phyloP scores from a whole-genome alignment of 257 asterid species.

The Oldenlandia corymbosa region DNA sequence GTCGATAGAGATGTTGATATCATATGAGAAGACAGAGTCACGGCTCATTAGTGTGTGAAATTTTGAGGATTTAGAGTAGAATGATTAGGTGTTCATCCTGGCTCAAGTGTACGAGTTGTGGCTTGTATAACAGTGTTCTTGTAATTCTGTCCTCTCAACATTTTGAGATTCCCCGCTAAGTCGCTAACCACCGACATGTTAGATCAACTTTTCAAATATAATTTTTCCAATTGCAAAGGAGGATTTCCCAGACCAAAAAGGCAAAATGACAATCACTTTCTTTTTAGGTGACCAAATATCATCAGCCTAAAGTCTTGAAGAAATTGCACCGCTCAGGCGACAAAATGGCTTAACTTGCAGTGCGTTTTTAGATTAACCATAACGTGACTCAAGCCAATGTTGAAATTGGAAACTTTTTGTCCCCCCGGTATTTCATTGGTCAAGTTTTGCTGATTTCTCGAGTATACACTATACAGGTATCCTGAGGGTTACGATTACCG shows the following conservation, averaged over 20 bases:
- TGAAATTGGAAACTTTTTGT: too few species aligned
- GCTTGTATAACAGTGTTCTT: background rate
- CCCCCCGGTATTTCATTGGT: background rate
- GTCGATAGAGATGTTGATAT: slow-evolving; percentile 44
- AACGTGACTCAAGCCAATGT: slow-evolving; percentile 8
- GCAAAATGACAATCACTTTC: background rate
- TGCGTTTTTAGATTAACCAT: background rate
- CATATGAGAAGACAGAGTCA: slow-evolving; percentile 22
- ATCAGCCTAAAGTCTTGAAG: background rate
- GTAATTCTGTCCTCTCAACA: background rate
- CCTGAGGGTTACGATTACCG: too few species aligned
- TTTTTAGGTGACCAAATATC: too few species aligned
- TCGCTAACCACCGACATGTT: too few species aligned
- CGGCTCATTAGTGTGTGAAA: background rate
- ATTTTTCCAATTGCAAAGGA: too few species aligned
- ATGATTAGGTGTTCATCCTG: background rate
- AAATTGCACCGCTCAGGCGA: too few species aligned
- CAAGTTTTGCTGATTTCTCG: background rate
- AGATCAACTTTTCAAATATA: background rate
- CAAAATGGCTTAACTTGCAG: too few species aligned
- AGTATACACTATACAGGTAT: too few species aligned
- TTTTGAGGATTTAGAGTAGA: background rate
- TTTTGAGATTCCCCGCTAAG: background rate
- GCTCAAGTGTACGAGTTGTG: background rate
- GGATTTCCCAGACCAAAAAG: too few species aligned